Evolutionary conservation across 148 eudicot genomes (phyloP).

Genomic region (Polygonum aviculare): DNA sequence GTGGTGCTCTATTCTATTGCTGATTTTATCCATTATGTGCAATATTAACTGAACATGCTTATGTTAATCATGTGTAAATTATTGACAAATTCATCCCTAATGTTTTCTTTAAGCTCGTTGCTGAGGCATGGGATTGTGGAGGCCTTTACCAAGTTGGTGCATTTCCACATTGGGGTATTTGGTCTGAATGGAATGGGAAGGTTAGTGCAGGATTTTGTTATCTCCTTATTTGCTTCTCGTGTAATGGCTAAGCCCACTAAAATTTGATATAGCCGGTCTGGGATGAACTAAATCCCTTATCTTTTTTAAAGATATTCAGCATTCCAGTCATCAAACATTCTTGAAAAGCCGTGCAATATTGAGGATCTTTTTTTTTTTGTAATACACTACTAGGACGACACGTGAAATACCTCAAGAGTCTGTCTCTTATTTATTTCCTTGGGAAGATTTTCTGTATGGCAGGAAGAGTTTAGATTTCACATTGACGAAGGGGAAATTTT

Average conservation of each 20-base stretch:
- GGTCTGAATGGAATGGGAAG: conserved; percentile 99
- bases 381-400: not conserved
- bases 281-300: not conserved
- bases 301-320: not conserved
- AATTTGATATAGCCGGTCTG: not conserved
- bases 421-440: not conserved
- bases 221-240: not conserved
- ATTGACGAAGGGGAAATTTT: not conserved
- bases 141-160: conserved; percentile 97
- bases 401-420: not conserved
- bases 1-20: not conserved
- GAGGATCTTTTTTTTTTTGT: not conserved
- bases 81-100: conserved; percentile 4
- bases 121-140: conserved; percentile 99
- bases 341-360: not conserved
- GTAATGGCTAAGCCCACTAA: not conserved
- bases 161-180: conserved; percentile 96
- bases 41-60: not conserved
- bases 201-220: conserved; percentile 26
- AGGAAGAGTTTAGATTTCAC: not conserved
- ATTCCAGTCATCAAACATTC: not conserved
- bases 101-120: conserved; percentile 58
- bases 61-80: not conserved
- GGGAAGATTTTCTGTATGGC: not conserved
- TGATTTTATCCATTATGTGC: not conserved